phyloP scores from a whole-genome alignment of 202 grass and related monocot genomes.

The Setaria viridis region DNA sequence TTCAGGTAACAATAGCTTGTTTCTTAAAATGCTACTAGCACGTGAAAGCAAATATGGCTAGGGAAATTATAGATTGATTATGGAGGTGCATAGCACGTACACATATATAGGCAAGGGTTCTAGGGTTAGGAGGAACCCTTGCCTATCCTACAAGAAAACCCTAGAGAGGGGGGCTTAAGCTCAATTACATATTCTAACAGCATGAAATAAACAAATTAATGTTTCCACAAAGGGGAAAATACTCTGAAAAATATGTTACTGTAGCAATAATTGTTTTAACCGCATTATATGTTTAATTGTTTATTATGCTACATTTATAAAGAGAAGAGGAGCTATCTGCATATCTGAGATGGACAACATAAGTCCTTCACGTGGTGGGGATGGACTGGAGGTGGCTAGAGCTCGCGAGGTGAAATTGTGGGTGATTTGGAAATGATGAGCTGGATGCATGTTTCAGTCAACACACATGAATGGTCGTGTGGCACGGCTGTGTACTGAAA shows the following conservation, averaged over 20 bases:
- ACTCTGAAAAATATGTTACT: not conserved
- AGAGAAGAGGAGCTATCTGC: not conserved
- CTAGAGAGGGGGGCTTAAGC: too few relatives aligned
- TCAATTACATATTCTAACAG: too few relatives aligned
- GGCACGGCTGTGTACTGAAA: constrained; percentile 1
- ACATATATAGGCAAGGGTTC: too few relatives aligned
- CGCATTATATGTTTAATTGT: not conserved
- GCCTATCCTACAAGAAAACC: too few relatives aligned
- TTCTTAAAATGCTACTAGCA: too few relatives aligned
- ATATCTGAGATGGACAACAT: not conserved
- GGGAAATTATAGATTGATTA: too few relatives aligned
- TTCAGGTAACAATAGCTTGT: not conserved
- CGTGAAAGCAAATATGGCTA: too few relatives aligned
- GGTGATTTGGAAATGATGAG: constrained; percentile 16
- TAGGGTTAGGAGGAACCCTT: too few relatives aligned
- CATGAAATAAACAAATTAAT: not conserved
- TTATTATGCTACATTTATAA: not conserved
- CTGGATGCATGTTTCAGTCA: constrained; percentile 29
- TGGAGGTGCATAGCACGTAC: too few relatives aligned
- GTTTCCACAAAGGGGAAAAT: not conserved
- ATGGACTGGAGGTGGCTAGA: not conserved
- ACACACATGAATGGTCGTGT: not conserved
- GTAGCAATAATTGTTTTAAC: not conserved
- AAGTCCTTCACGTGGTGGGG: not conserved
- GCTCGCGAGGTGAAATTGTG: not conserved